Conservation (phyloP, 306 rosid genomes). For the Vachellia collinsii region DNA sequence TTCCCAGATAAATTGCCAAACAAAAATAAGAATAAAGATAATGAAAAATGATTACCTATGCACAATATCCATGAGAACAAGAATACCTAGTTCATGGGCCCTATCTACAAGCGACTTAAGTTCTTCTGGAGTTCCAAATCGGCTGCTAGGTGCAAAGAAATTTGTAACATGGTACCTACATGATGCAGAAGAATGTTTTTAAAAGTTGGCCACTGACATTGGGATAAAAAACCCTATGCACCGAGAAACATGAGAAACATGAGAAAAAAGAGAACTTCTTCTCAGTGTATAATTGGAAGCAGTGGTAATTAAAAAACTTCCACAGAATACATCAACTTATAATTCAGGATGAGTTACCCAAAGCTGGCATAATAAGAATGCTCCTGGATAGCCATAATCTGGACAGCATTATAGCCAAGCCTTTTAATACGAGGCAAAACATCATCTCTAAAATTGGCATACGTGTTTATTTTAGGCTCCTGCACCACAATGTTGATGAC, state of each 20-base stretch:
- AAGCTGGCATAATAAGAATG: slow-evolving; percentile 99
- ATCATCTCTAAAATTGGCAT: slow-evolving; percentile 85
- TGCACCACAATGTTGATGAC: slow-evolving; percentile 36
- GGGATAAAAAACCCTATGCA: slow-evolving; percentile 26
- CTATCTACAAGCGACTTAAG: slow-evolving; percentile 88
- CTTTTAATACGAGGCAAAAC: slow-evolving; percentile 63
- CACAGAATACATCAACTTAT: slow-evolving; percentile 25
- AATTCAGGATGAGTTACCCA: slow-evolving; percentile 63
- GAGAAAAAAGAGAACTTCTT: slow-evolving; percentile 15
- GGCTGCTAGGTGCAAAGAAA: slow-evolving; percentile 98
- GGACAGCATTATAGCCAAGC: slow-evolving; percentile 99
- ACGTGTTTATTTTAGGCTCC: slow-evolving; percentile 89
- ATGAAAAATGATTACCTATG: slow-evolving; percentile 67
- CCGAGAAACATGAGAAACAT: slow-evolving; percentile 32
- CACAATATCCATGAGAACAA: slow-evolving; percentile 99
- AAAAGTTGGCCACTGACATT: slow-evolving; percentile 4
- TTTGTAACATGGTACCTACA: slow-evolving; percentile 95
- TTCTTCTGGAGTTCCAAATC: slow-evolving; percentile 97
- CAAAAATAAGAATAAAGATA: not conserved
- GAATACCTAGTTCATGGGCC: slow-evolving; percentile 94
- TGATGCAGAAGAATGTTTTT: slow-evolving; percentile 23
- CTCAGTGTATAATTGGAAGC: slow-evolving; percentile 20
- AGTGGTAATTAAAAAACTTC: not conserved
- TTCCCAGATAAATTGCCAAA: not conserved
- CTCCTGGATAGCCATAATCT: slow-evolving; percentile 99